These are phyloP conservation scores for Gentiana straminea DNA, from an alignment of 257 asterid species.

Conservation along the genomic window DNA sequence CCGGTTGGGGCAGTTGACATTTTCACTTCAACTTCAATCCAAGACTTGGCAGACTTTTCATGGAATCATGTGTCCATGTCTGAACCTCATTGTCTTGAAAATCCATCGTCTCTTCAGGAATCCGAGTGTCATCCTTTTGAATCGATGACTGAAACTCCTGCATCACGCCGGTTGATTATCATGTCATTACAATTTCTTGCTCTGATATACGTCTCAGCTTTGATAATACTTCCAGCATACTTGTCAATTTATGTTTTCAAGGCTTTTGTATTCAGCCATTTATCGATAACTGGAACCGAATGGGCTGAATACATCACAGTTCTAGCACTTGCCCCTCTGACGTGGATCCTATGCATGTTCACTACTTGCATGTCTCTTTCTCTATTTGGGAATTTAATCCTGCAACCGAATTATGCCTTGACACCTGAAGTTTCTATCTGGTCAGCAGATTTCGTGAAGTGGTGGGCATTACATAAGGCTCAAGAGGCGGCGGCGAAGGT, in stretches of 20 bases:
- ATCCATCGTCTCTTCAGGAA: conserved; percentile 18
- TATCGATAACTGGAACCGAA: conserved; percentile 18
- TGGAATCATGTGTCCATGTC: conserved; percentile 45
- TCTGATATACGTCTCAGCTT: conserved; percentile 34
- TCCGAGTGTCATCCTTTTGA: conserved; percentile 28
- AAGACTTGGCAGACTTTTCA: conserved; percentile 65
- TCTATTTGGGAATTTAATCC: conserved; percentile 50
- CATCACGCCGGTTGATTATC: conserved; percentile 29
- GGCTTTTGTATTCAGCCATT: conserved; percentile 21
- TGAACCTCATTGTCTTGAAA: conserved; percentile 28
- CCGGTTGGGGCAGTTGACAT: conserved; percentile 89
- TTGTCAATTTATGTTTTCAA: conserved; percentile 31
- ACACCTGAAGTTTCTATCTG: conserved; percentile 42
- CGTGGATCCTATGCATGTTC: conserved; percentile 59
- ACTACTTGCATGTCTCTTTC: conserved; percentile 45
- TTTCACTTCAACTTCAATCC: conserved; percentile 74
- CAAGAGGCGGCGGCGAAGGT: conserved; percentile 61
- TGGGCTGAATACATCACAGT: conserved; percentile 33
- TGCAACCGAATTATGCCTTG: conserved; percentile 61
- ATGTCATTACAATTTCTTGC: conserved; percentile 41
- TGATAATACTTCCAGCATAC: conserved; percentile 57
- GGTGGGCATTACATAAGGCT: conserved; percentile 79
- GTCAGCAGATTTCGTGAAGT: conserved; percentile 52
- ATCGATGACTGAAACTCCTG: conserved; percentile 35
- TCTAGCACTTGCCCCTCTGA: conserved; percentile 43